Conservation (phyloP, 2,329 filamentous ascomycete genomes). For the Trichoderma gracile region DNA sequence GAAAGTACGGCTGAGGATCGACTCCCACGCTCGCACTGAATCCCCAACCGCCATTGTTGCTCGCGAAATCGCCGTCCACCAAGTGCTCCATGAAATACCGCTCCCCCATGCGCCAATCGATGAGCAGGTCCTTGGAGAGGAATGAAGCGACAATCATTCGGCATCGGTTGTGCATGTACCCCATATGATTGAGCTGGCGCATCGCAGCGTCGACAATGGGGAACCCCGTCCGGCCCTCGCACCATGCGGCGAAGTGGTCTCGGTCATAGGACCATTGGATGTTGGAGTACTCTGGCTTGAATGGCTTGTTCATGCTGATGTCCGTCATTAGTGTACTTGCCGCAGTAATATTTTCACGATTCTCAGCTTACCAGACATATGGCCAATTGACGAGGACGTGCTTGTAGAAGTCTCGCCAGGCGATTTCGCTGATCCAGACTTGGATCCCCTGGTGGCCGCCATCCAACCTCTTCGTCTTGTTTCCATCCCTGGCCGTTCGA, state of each 20-base stretch:
- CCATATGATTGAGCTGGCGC: constrained; percentile 68
- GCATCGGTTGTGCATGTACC: constrained; percentile 82
- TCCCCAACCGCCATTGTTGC: constrained; percentile 68
- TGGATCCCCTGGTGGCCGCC: constrained; percentile 65
- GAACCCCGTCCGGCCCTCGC: constrained; percentile 71
- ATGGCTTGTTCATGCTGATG: constrained; percentile 58
- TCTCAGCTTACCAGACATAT: constrained; percentile 64
- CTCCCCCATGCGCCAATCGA: constrained; percentile 85
- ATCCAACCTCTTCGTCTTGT: constrained; percentile 66
- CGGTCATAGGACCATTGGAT: constrained; percentile 78
- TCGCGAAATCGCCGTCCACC: constrained; percentile 77
- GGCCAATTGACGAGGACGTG: constrained; percentile 85
- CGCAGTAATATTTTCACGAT: background rate
- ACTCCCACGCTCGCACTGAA: constrained; percentile 67
- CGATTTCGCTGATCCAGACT: constrained; percentile 78
- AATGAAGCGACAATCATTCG: constrained; percentile 85
- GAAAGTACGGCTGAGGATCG: constrained; percentile 86
- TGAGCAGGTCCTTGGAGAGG: constrained; percentile 73
- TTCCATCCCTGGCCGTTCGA: constrained; percentile 60
- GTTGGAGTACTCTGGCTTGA: constrained; percentile 80
- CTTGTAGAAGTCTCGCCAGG: constrained; percentile 87
- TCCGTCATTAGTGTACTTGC: constrained; percentile 13
- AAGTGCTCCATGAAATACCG: constrained; percentile 79
- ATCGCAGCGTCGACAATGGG: constrained; percentile 86
- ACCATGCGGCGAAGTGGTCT: constrained; percentile 72